These are phyloP conservation scores for Suillus subluteus DNA, from an alignment of 768 basidiomycete genomes.

Conservation along the genomic window DNA sequence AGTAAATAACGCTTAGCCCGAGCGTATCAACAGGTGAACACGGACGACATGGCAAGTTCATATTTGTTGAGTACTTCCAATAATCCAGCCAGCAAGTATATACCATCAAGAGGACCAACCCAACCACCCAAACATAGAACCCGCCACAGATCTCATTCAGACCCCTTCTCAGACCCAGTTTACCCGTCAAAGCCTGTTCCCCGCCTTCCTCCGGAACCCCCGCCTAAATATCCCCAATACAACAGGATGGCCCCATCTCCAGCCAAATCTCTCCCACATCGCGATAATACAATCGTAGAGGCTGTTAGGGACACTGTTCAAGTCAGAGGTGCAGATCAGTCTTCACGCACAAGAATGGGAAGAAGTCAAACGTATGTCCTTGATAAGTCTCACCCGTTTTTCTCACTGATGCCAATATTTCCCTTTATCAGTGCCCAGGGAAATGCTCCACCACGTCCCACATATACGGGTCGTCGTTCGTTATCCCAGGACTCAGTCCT, in stretches of 20 bases:
- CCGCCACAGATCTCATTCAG: constrained; percentile 51
- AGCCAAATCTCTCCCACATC: constrained; percentile 36
- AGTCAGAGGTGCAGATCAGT: constrained; percentile 47
- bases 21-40: constrained; percentile 31
- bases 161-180: constrained; percentile 53
- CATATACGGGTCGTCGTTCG: constrained; percentile 45
- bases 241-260: constrained; percentile 31
- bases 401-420: constrained; percentile 35
- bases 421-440: constrained; percentile 19
- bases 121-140: constrained; percentile 32
- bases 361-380: constrained; percentile 59
- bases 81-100: constrained; percentile 27
- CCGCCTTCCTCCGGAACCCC: constrained; percentile 45
- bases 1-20: constrained; percentile 6
- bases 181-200: constrained; percentile 36
- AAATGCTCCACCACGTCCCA: constrained; percentile 26
- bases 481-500: constrained; percentile 53
- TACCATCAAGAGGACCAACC: constrained; percentile 25
- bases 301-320: constrained; percentile 73
- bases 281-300: constrained; percentile 51
- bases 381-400: constrained; percentile 19
- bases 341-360: constrained; percentile 50
- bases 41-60: constrained; percentile 21
- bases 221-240: constrained; percentile 32
- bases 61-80: constrained; percentile 11